phyloP scores from a whole-genome alignment of 1,139 yeast genomes.

The Scheffersomyces illinoinensis region DNA sequence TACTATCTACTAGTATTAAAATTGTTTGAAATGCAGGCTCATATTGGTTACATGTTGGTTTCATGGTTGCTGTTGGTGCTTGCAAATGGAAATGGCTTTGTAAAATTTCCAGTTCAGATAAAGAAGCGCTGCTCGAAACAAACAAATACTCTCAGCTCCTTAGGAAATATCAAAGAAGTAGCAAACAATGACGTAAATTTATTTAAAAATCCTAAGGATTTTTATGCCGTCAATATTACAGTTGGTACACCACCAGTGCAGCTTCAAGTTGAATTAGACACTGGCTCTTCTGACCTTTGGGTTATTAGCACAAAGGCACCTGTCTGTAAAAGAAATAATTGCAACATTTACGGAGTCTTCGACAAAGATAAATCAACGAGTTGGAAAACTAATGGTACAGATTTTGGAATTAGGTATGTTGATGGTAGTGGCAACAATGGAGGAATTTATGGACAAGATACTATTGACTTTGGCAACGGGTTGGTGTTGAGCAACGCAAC shows the following conservation, averaged over 20 bases:
- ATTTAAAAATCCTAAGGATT: conserved; percentile 12
- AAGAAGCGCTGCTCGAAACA: background rate
- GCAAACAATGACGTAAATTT: background rate
- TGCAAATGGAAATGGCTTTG: background rate
- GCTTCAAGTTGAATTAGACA: conserved; percentile 58
- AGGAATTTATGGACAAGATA: conserved; percentile 61
- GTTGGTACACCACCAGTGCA: conserved; percentile 59
- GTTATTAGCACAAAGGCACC: conserved; percentile 31
- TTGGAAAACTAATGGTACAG: conserved; percentile 46
- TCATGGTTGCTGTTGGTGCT: background rate
- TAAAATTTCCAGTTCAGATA: background rate
- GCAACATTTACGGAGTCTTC: conserved; percentile 47
- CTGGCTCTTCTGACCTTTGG: conserved; percentile 75
- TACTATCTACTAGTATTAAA: background rate
- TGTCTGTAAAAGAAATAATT: conserved; percentile 23
- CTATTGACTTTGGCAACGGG: conserved; percentile 17
- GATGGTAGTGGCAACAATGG: conserved; percentile 31
- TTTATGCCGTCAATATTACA: conserved; percentile 39
- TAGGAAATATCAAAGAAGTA: background rate
- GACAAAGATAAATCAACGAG: conserved; percentile 46
- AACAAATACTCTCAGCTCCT: background rate
- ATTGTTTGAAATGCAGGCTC: background rate
- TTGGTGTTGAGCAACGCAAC: conserved; percentile 38
- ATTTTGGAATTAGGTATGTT: conserved; percentile 30
- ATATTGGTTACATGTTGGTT: background rate